These are phyloP conservation scores for Sodiomyces alkalinus DNA, from an alignment of 2,329 filamentous ascomycete species.

Conservation along the genomic window DNA sequence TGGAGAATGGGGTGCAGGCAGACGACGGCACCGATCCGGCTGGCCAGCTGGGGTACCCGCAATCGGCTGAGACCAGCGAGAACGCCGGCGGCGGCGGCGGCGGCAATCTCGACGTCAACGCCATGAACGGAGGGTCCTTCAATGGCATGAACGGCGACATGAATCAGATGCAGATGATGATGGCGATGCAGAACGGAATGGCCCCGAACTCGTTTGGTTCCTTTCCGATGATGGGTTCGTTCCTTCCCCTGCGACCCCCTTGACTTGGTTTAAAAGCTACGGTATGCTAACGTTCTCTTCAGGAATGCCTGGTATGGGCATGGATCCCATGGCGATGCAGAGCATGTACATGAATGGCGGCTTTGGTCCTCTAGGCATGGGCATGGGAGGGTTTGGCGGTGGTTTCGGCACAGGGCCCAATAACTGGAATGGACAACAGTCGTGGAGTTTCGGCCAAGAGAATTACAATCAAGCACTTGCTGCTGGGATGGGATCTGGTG, in stretches of 20 bases:
- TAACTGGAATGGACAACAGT: slow-evolving; percentile 69
- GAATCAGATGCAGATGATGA: slow-evolving; percentile 69
- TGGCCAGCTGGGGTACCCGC: too few relatives aligned
- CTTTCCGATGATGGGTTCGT: slow-evolving; percentile 80
- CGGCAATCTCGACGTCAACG: slow-evolving; percentile 11
- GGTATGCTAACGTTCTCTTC: slow-evolving; percentile 14
- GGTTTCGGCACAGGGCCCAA: slow-evolving; percentile 46
- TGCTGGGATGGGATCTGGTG: slow-evolving; percentile 66
- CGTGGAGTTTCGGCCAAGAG: slow-evolving; percentile 77
- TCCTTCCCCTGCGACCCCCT: not conserved
- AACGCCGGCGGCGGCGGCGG: slow-evolving; percentile 4
- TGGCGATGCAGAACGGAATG: slow-evolving; percentile 60
- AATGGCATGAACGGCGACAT: slow-evolving; percentile 49
- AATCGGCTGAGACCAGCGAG: not conserved
- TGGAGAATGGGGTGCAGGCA: too few relatives aligned
- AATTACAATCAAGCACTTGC: slow-evolving; percentile 79
- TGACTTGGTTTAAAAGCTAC: slow-evolving; percentile 1
- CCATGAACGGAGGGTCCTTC: slow-evolving; percentile 31
- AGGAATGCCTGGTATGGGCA: slow-evolving; percentile 73
- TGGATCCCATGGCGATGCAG: slow-evolving; percentile 67
- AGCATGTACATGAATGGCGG: slow-evolving; percentile 68
- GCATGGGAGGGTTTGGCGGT: slow-evolving; percentile 63
- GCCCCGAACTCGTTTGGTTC: slow-evolving; percentile 35
- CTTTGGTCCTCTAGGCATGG: slow-evolving; percentile 60
- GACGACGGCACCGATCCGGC: too few relatives aligned